Percentiles rank a stretch among this genome's conserved stretches.
Evolutionary conservation across 2,329 filamentous ascomycete genomes (phyloP).

Genomic region (Zasmidium angulare): DNA sequence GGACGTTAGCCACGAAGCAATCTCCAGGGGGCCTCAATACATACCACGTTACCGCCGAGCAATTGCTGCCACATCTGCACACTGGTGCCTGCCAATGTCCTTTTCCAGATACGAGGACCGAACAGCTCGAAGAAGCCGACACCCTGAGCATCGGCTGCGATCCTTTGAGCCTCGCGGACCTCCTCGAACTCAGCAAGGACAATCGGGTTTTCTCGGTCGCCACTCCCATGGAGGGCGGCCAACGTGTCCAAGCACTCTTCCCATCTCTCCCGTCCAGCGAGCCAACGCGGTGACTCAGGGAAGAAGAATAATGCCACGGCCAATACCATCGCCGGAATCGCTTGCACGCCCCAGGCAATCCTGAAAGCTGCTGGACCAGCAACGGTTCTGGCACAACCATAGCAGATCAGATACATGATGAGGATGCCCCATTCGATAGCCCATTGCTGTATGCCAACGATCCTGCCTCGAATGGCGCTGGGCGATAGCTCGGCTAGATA

Average conservation of each 20-base stretch:
- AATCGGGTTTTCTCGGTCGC: conserved; percentile 44
- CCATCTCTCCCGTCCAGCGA: conserved; percentile 46
- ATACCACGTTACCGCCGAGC: conserved; percentile 34
- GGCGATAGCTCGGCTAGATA: conserved; percentile 63
- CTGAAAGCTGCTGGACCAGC: conserved; percentile 51
- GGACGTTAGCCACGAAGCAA: conserved; percentile 9
- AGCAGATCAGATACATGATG: conserved; percentile 67
- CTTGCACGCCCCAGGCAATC: conserved; percentile 46
- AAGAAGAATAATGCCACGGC: conserved; percentile 48
- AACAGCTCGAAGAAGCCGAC: conserved; percentile 45
- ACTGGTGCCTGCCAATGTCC: conserved; percentile 55
- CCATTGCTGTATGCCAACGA: conserved; percentile 73
- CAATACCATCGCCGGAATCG: conserved; percentile 46
- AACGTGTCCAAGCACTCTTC: conserved; percentile 46
- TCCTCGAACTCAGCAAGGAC: conserved; percentile 51
- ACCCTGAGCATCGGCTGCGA: conserved; percentile 41
- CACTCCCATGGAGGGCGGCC: conserved; percentile 46
- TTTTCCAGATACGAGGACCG: conserved; percentile 56
- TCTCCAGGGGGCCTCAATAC: neutral
- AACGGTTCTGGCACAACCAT: conserved; percentile 53
- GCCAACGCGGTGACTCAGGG: conserved; percentile 48
- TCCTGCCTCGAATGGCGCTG: conserved; percentile 56
- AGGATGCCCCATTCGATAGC: conserved; percentile 66
- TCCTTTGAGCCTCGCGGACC: conserved; percentile 40
- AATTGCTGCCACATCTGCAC: conserved; percentile 59